Evolutionary conservation across 345 rosid genomes (phyloP).

Genomic region (Heritiera fomes): DNA sequence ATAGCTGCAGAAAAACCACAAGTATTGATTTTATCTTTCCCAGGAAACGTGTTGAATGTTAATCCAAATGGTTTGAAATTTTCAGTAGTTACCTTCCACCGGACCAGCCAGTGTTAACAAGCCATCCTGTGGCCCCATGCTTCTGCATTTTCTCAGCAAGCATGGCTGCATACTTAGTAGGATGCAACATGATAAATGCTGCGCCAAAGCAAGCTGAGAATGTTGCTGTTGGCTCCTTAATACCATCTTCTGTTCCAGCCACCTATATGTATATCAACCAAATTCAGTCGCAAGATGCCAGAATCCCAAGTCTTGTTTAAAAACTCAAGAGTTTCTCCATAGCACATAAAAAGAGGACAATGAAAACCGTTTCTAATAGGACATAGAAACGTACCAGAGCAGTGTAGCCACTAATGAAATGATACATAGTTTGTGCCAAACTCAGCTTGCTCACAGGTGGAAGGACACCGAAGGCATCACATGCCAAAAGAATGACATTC

Average conservation of each 20-base stretch:
- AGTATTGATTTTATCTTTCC: neutral
- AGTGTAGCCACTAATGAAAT: conserved; percentile 96
- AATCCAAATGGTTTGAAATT: neutral
- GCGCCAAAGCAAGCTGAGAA: conserved; percentile 99
- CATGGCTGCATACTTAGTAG: conserved; percentile 97
- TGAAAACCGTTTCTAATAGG: neutral
- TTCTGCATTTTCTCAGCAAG: conserved; percentile 91
- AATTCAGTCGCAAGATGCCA: neutral
- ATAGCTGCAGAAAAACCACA: conserved; percentile 46
- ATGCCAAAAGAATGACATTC: conserved; percentile 91
- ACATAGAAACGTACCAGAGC: conserved; percentile 58
- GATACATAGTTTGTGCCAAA: conserved; percentile 96
- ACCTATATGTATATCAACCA: conserved; percentile 47
- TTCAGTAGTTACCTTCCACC: conserved; percentile 70
- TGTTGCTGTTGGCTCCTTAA: conserved; percentile 88
- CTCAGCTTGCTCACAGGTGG: conserved; percentile 97
- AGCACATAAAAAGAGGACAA: no score
- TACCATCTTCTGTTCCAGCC: conserved; percentile 94
- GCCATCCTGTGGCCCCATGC: conserved; percentile 98
- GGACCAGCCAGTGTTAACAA: conserved; percentile 97
- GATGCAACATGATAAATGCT: conserved; percentile 96
- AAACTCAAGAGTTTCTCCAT: neutral
- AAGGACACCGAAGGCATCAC: conserved; percentile 96
- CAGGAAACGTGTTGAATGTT: neutral
- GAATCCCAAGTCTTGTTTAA: neutral